Evolutionary conservation across 73 alveolate genomes (phyloP), one percentile per base, ranked within the genome.

Genomic region (Tetrahymena borealis): DNA sequence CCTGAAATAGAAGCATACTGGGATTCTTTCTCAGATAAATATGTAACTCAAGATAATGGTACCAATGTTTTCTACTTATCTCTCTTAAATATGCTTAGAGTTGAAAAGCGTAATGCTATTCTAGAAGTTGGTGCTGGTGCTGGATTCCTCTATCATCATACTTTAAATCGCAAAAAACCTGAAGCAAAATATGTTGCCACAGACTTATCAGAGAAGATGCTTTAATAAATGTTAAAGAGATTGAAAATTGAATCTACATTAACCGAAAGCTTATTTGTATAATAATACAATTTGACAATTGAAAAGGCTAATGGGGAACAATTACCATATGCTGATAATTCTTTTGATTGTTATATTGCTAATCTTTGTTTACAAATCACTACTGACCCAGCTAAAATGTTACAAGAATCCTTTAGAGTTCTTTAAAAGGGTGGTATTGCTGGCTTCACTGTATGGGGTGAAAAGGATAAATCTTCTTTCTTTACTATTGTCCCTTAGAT

Each of bases 401-500:
- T 95, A 11, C 18, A 28, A 16, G 99, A 95, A 91, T 97, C 99
- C 7, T 85, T 20, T 32, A 91, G 98, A 91, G 97, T 96, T 11
- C 37, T 93, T 11, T 18, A 95, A 90, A 85, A 92, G 35, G 97
- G 96, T 10, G 94, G 95, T 4, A 33, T 32, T 40, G 95, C 94
- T 37, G 99, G 96, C 42, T 95, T 95, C 39, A 40, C 96, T 20
- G 97, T 96, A 9, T 96, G 98, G 97, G 97, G 98, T 1, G 96
- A 96, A 60, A 90, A 79, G 38, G 99, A 96, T 38, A 78, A 90
- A 90, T 35, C 93, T 33, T 15, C 9, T 5, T 33, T 94, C 9
- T 93, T 93, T 77, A 91, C 60, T 7, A 40, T 91, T 10, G 18
- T 91, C 11, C 38, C 78, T 10, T n/a, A 91, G 20, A 43, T 78